phyloP scores from a whole-genome alignment of 768 basidiomycete genomes.

The Trametes elegans region DNA sequence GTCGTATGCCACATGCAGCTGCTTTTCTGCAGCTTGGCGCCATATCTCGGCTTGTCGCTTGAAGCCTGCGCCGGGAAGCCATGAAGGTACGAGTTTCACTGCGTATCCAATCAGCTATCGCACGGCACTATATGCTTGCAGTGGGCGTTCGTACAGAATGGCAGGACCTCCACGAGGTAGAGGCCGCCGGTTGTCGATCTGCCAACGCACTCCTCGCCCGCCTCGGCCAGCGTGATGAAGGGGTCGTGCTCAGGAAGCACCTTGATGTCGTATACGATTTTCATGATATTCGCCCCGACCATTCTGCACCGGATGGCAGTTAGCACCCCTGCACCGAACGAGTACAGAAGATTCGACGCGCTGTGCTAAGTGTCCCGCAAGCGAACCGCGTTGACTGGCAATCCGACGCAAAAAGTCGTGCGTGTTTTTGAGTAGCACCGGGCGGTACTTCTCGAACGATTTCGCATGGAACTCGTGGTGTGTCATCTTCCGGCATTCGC shows the following conservation, averaged over 20 bases:
- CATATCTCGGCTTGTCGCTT: constrained; percentile 20
- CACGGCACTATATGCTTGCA: no score
- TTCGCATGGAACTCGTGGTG: constrained; percentile 10
- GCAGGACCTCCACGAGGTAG: constrained; percentile 18
- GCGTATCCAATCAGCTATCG: neutral
- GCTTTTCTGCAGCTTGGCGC: constrained; percentile 19
- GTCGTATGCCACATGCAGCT: constrained; percentile 24
- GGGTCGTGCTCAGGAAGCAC: constrained; percentile 21
- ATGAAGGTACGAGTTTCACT: constrained; percentile 28
- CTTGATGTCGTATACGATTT: constrained; percentile 25
- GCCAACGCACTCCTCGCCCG: constrained; percentile 3
- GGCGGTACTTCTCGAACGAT: constrained; percentile 9
- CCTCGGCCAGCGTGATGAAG: constrained; percentile 21
- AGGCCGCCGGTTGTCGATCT: constrained; percentile 1
- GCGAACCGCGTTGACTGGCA: neutral
- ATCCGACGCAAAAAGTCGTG: constrained; percentile 2
- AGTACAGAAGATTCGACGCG: neutral
- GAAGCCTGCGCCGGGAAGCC: constrained; percentile 31
- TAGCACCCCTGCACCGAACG: no score
- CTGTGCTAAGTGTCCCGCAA: constrained; percentile 6
- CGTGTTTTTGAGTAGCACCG: neutral
- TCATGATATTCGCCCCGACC: constrained; percentile 23
- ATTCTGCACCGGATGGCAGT: no score
- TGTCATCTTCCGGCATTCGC: constrained; percentile 9
- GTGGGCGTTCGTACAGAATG: constrained; percentile 9